Evolutionary conservation across 2,329 filamentous ascomycete species (phyloP), one percentile per base, ranked within the genome.

Genomic region (Diplodia corticola): DNA sequence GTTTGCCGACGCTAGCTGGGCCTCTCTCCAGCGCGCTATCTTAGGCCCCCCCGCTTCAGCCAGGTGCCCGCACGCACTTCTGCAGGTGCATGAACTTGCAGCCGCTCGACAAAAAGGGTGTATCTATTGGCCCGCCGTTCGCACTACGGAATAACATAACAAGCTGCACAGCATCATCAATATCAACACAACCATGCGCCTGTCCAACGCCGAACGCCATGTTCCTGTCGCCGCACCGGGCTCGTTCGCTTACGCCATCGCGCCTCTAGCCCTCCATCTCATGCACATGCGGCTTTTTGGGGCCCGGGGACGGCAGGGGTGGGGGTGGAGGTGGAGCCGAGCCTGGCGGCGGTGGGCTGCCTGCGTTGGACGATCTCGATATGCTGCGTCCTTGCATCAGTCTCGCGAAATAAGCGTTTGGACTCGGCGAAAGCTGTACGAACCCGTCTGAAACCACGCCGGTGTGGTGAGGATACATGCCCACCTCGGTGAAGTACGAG

Each of bases 401-500:
- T 54, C 53, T 48, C 15, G 46, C 48, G 35, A 26, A 48, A 40
- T 63, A 63, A 37, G 60, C 48, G 30, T 63, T 49, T 13, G 60
- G 60, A 20, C 46, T 63, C 6, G 60, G 22, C 15, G 49, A 53
- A 9, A 53, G 46, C 24, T 63, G 46, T 51, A 63, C 60, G 49
- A 51, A 63, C 60, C 60, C 48, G 28, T 63, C 60, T 40, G 60
- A 46, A 30, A 44, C 37, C 37, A 63, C 28, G 7, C 37, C 40
- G n/a, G 49, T 61, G 40, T 49, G 57, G 37, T 61, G 57, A 22
- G 60, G 64, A 26, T 65, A 53, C 53, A 65, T 50, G 48, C 64
- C 64, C 22, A 65, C 64, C 46, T 65, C 64, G 30, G 53, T 57
- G 35, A 65, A 65, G 54, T 59, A 50, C 40, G 57, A 61, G 17